phyloP scores from a whole-genome alignment of 371 early-diverging fungal genomes.

The Mortierella sp. region DNA sequence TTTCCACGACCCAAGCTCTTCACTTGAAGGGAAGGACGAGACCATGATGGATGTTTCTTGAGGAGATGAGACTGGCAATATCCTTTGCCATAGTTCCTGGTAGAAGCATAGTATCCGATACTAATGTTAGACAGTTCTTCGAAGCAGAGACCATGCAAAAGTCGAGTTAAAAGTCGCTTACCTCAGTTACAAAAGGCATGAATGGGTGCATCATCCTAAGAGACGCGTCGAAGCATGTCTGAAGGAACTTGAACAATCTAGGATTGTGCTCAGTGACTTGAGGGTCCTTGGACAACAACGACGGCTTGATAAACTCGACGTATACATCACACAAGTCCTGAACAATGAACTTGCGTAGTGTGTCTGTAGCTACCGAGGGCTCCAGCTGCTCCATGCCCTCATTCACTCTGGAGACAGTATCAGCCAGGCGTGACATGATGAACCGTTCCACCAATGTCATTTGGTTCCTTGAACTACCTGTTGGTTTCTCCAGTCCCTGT shows the following conservation, averaged over 20 bases:
- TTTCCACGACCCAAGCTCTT: conserved; percentile 49
- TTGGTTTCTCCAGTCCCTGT: conserved; percentile 7
- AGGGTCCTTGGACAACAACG: conserved; percentile 55
- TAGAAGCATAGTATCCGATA: background rate
- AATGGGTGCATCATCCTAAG: conserved; percentile 94
- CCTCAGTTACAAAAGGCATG: conserved; percentile 99
- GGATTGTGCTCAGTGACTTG: conserved; percentile 53
- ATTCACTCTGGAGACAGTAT: conserved; percentile 73
- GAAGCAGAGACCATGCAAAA: too few relatives aligned
- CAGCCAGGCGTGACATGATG: conserved; percentile 86
- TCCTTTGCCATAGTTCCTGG: conserved; percentile 73
- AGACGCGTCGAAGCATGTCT: conserved; percentile 84
- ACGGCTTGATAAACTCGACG: conserved; percentile 84
- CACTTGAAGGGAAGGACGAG: conserved; percentile 59
- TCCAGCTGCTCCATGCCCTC: conserved; percentile 76
- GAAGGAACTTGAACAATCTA: conserved; percentile 58
- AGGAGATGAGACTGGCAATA: conserved; percentile 41
- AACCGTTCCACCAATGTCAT: conserved; percentile 84
- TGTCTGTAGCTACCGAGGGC: conserved; percentile 88
- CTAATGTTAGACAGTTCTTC: too few relatives aligned
- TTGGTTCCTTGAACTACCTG: conserved; percentile 8
- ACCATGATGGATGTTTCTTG: conserved; percentile 64
- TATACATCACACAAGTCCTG: conserved; percentile 97
- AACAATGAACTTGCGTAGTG: conserved; percentile 89
- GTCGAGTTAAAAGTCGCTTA: conserved; percentile 60